Percentiles rank a stretch among this genome's conserved stretches.
Conservation (phyloP, 2,329 filamentous ascomycete species). For the Phialocephala sp. region DNA sequence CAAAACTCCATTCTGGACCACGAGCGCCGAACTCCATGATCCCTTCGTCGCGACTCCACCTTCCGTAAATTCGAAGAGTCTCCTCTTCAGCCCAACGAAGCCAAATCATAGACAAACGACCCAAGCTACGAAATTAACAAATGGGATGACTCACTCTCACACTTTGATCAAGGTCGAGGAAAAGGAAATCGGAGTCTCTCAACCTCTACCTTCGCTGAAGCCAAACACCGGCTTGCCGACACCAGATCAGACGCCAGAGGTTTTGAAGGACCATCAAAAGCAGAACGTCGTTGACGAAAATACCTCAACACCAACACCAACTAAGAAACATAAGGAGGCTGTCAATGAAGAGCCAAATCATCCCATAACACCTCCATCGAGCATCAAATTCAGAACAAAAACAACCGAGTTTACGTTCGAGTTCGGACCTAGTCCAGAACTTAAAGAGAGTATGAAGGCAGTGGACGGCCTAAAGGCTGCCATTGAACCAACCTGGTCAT, state of each 20-base stretch:
- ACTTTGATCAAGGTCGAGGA: neutral
- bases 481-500: neutral
- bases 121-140: neutral
- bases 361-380: neutral
- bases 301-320: neutral
- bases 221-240: neutral
- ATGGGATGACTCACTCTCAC: neutral
- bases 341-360: neutral
- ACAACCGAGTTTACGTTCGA: neutral
- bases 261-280: neutral
- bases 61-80: neutral
- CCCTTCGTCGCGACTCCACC: neutral
- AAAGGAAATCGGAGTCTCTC: neutral
- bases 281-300: neutral
- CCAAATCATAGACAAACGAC: neutral
- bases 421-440: neutral
- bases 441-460: neutral
- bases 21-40: neutral
- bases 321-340: neutral
- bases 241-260: neutral
- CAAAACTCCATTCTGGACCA: neutral
- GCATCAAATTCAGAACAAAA: neutral
- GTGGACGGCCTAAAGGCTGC: neutral
- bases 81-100: neutral
- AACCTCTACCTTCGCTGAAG: neutral